Conservation (phyloP, 805 yeast species). For the Barnettozyma salicaria region DNA sequence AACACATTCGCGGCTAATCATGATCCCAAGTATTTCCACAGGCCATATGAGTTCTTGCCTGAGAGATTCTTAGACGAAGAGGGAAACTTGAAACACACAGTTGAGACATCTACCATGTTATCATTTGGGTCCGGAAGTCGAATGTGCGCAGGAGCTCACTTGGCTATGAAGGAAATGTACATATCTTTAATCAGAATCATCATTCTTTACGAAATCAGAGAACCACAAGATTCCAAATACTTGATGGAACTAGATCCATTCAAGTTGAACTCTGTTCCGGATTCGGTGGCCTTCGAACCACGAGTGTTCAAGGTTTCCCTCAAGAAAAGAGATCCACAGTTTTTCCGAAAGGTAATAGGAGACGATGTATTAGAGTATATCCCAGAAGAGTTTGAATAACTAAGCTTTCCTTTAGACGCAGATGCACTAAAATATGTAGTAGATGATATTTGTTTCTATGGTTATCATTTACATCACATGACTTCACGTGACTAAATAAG, state of each 20-base stretch:
- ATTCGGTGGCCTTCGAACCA: slow-evolving; percentile 62
- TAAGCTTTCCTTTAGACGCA: too few relatives aligned
- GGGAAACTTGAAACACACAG: slow-evolving; percentile 11
- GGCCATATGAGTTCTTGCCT: slow-evolving; percentile 46
- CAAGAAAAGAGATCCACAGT: slow-evolving; percentile 25
- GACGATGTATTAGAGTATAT: not conserved
- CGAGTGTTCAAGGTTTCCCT: slow-evolving; percentile 33
- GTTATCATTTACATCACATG: not conserved
- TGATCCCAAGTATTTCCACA: slow-evolving; percentile 39
- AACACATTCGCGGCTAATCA: slow-evolving; percentile 69
- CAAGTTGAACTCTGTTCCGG: slow-evolving; percentile 43
- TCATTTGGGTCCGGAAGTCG: slow-evolving; percentile 69
- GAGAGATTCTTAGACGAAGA: slow-evolving; percentile 42
- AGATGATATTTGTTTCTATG: not conserved
- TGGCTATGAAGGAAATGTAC: slow-evolving; percentile 64
- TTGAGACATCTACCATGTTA: slow-evolving; percentile 30
- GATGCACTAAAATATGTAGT: too few relatives aligned
- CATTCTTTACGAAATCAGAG: slow-evolving; percentile 42
- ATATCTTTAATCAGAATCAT: slow-evolving; percentile 48
- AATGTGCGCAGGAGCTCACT: slow-evolving; percentile 62
- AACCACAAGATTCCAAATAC: slow-evolving; percentile 30
- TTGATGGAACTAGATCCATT: slow-evolving; percentile 48
- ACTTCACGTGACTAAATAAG: too few relatives aligned
- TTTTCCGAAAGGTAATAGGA: slow-evolving; percentile 9
- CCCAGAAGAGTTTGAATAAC: not conserved